Percentiles rank a stretch among this genome's conserved stretches.
Evolutionary conservation across 1,284 basidiomycete genomes (phyloP).

Genomic region (Volvariella surrecta): DNA sequence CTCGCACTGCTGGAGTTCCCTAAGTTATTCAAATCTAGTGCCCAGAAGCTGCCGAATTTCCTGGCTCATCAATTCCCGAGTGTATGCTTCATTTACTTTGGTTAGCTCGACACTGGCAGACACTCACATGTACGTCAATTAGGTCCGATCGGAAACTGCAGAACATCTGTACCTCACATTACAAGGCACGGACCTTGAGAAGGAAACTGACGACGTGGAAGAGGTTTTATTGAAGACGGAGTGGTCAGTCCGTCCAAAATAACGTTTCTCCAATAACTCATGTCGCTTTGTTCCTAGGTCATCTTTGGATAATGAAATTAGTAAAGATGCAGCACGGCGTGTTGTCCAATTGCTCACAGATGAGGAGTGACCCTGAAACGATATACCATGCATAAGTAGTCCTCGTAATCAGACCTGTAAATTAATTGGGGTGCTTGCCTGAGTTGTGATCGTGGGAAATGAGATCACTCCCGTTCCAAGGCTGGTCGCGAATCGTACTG

Average conservation of each 20-base stretch:
- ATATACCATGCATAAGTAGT: not conserved
- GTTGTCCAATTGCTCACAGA: conserved; percentile 16
- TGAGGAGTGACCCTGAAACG: not conserved
- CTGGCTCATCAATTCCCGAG: conserved; percentile 73
- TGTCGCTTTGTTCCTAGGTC: conserved; percentile 25
- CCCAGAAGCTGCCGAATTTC: conserved; percentile 45
- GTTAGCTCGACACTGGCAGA: not conserved
- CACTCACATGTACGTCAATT: conserved; percentile 4
- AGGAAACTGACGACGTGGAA: conserved; percentile 64
- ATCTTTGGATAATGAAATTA: conserved; percentile 23
- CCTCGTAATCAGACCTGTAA: conserved; percentile 2
- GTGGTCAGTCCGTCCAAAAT: conserved; percentile 45
- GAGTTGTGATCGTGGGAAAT: conserved; percentile 1
- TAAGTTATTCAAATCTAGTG: conserved; percentile 35
- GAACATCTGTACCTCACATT: conserved; percentile 75
- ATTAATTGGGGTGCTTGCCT: not conserved
- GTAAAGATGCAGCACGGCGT: conserved; percentile 22
- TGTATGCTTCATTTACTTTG: conserved; percentile 31
- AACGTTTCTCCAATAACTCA: not conserved
- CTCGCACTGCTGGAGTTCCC: conserved; percentile 53
- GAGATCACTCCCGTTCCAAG: not conserved
- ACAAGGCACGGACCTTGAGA: conserved; percentile 57
- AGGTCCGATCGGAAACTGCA: conserved; percentile 75
- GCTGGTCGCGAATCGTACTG: not conserved
- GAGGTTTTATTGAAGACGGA: conserved; percentile 74